Evolutionary conservation across 2,329 filamentous ascomycete genomes (phyloP), one percentile per base, ranked within the genome.

Genomic region (Arthrobotrys pseudoclavata): DNA sequence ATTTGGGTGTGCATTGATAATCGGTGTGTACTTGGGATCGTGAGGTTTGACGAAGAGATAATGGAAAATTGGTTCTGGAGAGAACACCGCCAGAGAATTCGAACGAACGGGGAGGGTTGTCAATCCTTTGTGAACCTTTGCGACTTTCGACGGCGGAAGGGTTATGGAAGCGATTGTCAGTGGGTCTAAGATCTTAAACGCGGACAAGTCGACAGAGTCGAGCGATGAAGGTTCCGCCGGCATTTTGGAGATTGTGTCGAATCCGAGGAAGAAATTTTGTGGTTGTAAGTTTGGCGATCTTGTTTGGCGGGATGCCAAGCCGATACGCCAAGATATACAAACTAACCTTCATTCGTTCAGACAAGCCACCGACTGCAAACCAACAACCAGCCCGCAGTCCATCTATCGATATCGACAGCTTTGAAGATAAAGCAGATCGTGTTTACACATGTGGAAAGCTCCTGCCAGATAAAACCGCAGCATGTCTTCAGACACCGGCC

Each of bases 11-110:
- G 75, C 75, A 20, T 69, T 74, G 31, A 79, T 74, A 10, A 74
- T 55, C 13, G 68, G 69, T 0, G 75, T 79, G 31, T 79, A 79
- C 84, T 91, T 93, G 77, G 95, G 94, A 53, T 90, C 87, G 84
- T 98, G 94, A 69, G 89, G 89, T 80, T 93, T 92, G 69, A 98
- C 85, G 85, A 97, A 97, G 81, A 98, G 86, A 84, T 94, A 93
- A 85, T 98, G 96, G 61, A 89, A 89, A 72, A 90, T 87, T 50
- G 87, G 84, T 48, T 86, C 84, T 3, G 60, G 18, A 9, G 47
- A 57, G 40, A 57, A 7, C 10, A 10, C 55, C 2, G 45, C 53
- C 13, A 63, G n/a, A 18, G 52, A 69, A 22, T 37, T 42, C 3
- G 69, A 42, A 37, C 75, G 69, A 20, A 79, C 40, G 4, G 75